A percentile compares a stretch with the other conserved stretches of the same genome.
These are phyloP conservation scores for Cyathus olla DNA, from an alignment of 1,284 basidiomycete species.

Conservation along the genomic window DNA sequence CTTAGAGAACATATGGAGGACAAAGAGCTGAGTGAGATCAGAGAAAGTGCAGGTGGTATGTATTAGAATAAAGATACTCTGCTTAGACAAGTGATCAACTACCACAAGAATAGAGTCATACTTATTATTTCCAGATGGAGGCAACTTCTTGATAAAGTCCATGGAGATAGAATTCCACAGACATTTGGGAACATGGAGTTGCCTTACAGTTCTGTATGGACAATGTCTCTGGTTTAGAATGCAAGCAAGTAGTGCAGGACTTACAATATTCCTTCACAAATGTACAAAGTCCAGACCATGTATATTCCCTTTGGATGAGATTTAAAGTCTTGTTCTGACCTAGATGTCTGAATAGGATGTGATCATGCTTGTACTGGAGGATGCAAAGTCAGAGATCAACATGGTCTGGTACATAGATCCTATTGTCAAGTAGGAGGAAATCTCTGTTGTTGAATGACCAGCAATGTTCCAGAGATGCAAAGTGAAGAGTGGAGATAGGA, in stretches of 20 bases:
- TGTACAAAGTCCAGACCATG: neutral
- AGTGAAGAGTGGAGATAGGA: neutral
- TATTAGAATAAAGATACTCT: slow-evolving; percentile 7
- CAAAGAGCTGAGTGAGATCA: slow-evolving; percentile 9
- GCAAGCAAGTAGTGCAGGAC: neutral
- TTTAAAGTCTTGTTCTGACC: slow-evolving; percentile 1
- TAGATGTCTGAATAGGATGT: neutral
- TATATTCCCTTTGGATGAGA: neutral
- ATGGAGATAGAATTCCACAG: slow-evolving; percentile 10
- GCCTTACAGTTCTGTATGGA: slow-evolving; percentile 6
- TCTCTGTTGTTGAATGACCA: neutral
- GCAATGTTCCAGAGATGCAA: neutral
- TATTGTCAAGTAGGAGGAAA: neutral
- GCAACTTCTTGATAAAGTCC: slow-evolving; percentile 8
- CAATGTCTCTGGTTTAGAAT: slow-evolving; percentile 1
- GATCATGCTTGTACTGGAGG: neutral
- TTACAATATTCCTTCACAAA: slow-evolving; percentile 2
- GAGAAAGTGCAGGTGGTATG: slow-evolving; percentile 2
- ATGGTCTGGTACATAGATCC: slow-evolving; percentile 2
- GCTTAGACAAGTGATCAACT: slow-evolving; percentile 4
- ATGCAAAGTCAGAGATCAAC: slow-evolving; percentile 1
- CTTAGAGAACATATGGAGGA: slow-evolving; percentile 17
- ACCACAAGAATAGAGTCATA: slow-evolving; percentile 8
- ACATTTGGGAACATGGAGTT: neutral
- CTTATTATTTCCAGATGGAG: neutral